Evolutionary conservation across 1,139 yeast species (phyloP), one percentile per base, ranked within the genome.

Genomic region (Lodderomyces parapsilosis): DNA sequence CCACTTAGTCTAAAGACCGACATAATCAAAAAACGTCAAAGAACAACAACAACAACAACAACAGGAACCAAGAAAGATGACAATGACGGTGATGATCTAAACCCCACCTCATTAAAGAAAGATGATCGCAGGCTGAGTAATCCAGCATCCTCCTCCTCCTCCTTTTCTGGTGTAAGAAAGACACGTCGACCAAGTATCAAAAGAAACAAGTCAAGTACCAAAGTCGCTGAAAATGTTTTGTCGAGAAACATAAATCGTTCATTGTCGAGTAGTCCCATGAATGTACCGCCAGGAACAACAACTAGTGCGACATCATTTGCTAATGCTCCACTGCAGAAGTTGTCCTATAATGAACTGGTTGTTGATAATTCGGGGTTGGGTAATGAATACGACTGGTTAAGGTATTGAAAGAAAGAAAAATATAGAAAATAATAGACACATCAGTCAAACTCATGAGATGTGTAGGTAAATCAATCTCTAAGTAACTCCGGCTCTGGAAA

Each of bases 1-100:
- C 83, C 83, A 6, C 65, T 77, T 41, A 66, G 93, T 35, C 68
- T 91, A 52, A 91, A 91, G 62, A 89, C 96, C 2, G 96, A 90
- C 64, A 90, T 90, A 11, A 91, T 91, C 56, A 88, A 89, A 65
- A 84, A 93, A 46, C 76, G 97, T 57, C 57, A 45, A 45, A 41
- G 49, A 33, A 36, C 39, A 15, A n/a, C n/a, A n/a, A n/a, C n/a
- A n/a, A n/a, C n/a, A 45, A 41, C 49, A 33, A 36, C 39, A 15
- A 36, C 28, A 14, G 28, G n/a, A 22, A 36, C 17, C 23, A 38
- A 40, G 40, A 39, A 41, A 23, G 40, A 44, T 51, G 28, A 35
- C 6, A 44, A 38, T 11, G 74, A 67, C 52, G 74, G 74, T 15
- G 74, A 68, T 49, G 72, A 68, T 49, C 56, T 68, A 31, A 63